phyloP scores from a whole-genome alignment of 1,284 basidiomycete species.

The Porogramme epimiltina region DNA sequence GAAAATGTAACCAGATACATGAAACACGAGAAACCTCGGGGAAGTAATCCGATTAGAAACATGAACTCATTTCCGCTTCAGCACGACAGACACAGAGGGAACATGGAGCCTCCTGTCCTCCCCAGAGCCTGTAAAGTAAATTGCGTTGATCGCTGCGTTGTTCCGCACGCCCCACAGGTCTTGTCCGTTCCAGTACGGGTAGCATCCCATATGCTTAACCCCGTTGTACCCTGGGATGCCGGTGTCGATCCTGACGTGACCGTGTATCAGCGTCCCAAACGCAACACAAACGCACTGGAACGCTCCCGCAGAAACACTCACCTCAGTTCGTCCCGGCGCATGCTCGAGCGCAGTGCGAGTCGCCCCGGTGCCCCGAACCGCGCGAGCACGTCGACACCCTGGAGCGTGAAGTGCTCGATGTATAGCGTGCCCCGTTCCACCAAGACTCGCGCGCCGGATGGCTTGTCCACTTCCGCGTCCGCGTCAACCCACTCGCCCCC shows the following conservation, averaged over 20 bases:
- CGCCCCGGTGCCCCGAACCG: constrained; percentile 27
- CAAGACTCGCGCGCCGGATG: constrained; percentile 28
- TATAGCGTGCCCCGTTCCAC: constrained; percentile 38
- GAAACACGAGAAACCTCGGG: no score
- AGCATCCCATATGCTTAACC: constrained; percentile 42
- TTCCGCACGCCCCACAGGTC: constrained; percentile 26
- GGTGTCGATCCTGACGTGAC: constrained; percentile 21
- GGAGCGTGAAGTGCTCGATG: constrained; percentile 34
- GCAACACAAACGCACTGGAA: no score
- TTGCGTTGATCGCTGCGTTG: constrained; percentile 23
- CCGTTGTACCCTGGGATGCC: constrained; percentile 43
- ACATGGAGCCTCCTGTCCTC: constrained; percentile 7
- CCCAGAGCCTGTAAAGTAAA: constrained; percentile 20
- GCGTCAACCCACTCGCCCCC: constrained; percentile 37
- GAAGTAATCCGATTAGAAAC: no score
- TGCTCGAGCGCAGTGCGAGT: constrained; percentile 40
- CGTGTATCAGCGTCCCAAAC: no score
- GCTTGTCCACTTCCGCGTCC: constrained; percentile 16
- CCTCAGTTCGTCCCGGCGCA: constrained; percentile 43
- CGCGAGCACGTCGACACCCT: constrained; percentile 32
- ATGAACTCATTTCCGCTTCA: constrained; percentile 2
- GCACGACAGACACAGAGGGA: constrained; percentile 3
- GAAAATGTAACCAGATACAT: no score
- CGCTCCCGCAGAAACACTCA: constrained; percentile 3
- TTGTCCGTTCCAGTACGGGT: constrained; percentile 26